Base-by-base conservation (phyloP, 139 green algal genomes). In the Dunaliella primolecta region DNA sequence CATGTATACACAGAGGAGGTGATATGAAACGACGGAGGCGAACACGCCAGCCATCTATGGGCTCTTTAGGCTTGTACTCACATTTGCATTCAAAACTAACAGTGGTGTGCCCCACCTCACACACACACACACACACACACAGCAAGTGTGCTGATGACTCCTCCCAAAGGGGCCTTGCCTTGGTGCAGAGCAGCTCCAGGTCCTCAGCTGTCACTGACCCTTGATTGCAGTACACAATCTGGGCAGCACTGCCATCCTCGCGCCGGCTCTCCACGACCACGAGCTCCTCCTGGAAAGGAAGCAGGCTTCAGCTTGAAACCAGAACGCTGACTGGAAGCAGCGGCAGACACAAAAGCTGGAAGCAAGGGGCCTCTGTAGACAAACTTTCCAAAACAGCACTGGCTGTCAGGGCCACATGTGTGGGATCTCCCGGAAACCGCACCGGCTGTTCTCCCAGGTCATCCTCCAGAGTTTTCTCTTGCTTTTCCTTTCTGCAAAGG, bases 171-270 rank as follows among this genome's bases (percentile, higher is more conserved):
- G n/a, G n/a, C n/a, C n/a, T n/a, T n/a, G 95, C 95, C 91, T 98
- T 98, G 70, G 91, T 89, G 85, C 95, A 98, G 2, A 99, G 90
- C 25, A 71, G 35, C 79, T 98, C 96, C 24, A 98, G 89, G 25
- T 88, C 92, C 21, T 87, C 87, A 1, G 96, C 94, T 75, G 96
- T 90, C 32, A 99, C 93, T 0, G 86, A 74, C 0, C 86, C 92
- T 0, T 93, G 92, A 35, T 94, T 95, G 24, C 91, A 85, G 84
- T 94, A 99, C 15, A 98, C 86, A 3, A 99, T 94, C 55, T 92
- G 89, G 0, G 86, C 88, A 35, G 78, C 46, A 30, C 79, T 90
- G n/a, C 94, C 95, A 72, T 95, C 92, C 1, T 82, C 25, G 46
- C 81, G 82, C 81, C 64, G 64, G 15, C 83, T 91, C 64, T 92